These are phyloP conservation scores for Termitomyces eurrhizus DNA, from an alignment of 768 basidiomycete genomes.

Conservation along the genomic window DNA sequence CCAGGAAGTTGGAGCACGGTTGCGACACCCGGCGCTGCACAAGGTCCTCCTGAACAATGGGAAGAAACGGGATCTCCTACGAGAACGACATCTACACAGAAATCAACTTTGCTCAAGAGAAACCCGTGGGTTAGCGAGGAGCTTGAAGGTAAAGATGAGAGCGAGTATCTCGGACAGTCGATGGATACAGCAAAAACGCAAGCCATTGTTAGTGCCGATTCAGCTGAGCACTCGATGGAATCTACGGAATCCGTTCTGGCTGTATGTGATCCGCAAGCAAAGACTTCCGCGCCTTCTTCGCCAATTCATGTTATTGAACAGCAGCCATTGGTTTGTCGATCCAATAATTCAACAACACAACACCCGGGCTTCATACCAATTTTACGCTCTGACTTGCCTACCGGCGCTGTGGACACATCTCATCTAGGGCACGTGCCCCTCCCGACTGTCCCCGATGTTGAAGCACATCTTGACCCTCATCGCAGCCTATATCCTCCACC, in stretches of 20 bases:
- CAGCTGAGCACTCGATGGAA: not conserved
- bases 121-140: slow-evolving; percentile 41
- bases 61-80: slow-evolving; percentile 13
- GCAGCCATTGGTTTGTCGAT: not conserved
- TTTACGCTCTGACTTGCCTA: not conserved
- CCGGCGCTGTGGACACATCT: not conserved
- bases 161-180: not conserved
- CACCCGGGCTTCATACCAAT: not conserved
- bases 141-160: slow-evolving; percentile 26
- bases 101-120: slow-evolving; percentile 14
- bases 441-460: not conserved
- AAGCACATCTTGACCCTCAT: slow-evolving; percentile 2
- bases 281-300: slow-evolving; percentile 16
- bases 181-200: not conserved
- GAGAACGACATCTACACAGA: slow-evolving; percentile 11
- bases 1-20: slow-evolving; percentile 72
- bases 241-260: not conserved
- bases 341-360: not conserved
- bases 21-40: slow-evolving; percentile 62
- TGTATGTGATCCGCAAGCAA: not conserved
- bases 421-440: not conserved
- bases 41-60: slow-evolving; percentile 15
- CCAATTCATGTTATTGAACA: slow-evolving; percentile 4
- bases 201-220: not conserved
- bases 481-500: slow-evolving; percentile 14